A percentile compares a stretch with the other conserved stretches of the same genome.
Evolutionary conservation across 1,284 basidiomycete genomes (phyloP).

Genomic region (Ganoderma multipileum): DNA sequence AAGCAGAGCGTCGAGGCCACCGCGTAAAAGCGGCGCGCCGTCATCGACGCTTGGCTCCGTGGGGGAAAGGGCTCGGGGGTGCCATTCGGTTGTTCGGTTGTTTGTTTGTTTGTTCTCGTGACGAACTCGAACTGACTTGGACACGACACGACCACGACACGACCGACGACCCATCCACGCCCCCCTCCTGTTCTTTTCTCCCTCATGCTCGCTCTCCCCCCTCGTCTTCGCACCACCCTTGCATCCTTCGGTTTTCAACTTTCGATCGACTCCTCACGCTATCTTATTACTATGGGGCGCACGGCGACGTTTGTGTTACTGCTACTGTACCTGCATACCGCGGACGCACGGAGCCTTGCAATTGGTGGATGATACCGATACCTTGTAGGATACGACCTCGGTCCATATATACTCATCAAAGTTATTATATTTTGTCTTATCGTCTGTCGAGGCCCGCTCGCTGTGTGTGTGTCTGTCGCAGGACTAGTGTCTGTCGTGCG

Average conservation of each 20-base stretch:
- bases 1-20: constrained; percentile 11
- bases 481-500: no score
- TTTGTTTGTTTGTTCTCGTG: background rate
- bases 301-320: constrained; percentile 7
- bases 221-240: no score
- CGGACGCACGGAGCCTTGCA: constrained; percentile 2
- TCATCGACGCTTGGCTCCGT: no score
- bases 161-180: background rate
- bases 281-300: constrained; percentile 6
- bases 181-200: background rate
- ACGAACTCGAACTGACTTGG: background rate
- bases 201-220: background rate
- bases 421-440: background rate
- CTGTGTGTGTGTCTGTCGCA: no score
- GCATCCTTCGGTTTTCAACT: no score
- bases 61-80: no score
- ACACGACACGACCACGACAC: background rate
- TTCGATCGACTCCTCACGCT: background rate
- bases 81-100: no score
- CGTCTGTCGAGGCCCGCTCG: no score
- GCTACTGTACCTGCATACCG: background rate
- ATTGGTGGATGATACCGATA: background rate
- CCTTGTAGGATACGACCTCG: constrained; percentile 7
- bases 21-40: background rate
- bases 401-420: background rate